Evolutionary conservation across 768 basidiomycete genomes (phyloP), one percentile per base, ranked within the genome.

Genomic region (Amanita exitialis): DNA sequence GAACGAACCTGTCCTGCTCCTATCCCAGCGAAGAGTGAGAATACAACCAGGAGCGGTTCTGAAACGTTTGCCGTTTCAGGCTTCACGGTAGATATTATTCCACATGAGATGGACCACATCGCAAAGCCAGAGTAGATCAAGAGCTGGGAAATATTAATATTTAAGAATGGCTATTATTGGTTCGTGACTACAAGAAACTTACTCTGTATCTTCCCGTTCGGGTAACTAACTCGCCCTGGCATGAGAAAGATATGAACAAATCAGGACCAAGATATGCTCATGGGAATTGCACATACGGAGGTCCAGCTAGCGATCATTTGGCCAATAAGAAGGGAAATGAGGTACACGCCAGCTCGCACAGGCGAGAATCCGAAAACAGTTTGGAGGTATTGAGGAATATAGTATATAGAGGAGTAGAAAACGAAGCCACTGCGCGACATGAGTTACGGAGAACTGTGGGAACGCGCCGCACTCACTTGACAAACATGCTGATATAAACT

Each of bases 371-470:
- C 80, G 15, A 82, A 64, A 3, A 77, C 82, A 7, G 85, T 77
- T 65, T 88, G 86, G 65, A 86, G 84, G 61, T 78, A 87, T 56
- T 84, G 80, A 1, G 88, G 86, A 0, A 88, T 71, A 58, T 86
- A 86, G 62, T 79, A 86, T 10, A 85, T 60, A 8, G 82, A 74
- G 13, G 78, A 81, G 63, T 75, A 80, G 62, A 79, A 81, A 2
- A 80, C 67, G 54, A 80, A 75, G 23, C 79, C 80, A 44, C 79
- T 82, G 51, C 16, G 47, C 25, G 16, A 45, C 32, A 15, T 12
- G 20, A 21, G 12, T 23, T 23, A 23, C 23, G 4, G 23, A 23
- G 23, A 23, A 23, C 23, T 23, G 23, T 23, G 23, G 23, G 23
- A 23, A 23, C 4, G 4, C 23, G 4, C 4, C 3, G 23, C 23